Conservation (phyloP, 306 rosid species). For the Lablab purpureus region DNA sequence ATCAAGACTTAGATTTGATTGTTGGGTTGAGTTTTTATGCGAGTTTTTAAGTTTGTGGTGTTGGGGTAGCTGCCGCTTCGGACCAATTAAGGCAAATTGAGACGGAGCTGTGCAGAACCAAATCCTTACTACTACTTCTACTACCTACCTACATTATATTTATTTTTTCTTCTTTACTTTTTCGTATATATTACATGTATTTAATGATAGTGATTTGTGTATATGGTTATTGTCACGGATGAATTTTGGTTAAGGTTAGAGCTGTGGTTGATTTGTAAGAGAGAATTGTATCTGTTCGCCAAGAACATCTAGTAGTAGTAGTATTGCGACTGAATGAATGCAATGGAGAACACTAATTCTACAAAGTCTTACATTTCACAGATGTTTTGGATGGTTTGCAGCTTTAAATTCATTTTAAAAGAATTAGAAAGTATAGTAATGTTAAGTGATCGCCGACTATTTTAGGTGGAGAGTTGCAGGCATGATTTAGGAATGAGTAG, state of each 20-base stretch:
- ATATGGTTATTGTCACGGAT: conserved; percentile 44
- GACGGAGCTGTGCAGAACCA: conserved; percentile 64
- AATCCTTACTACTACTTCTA: conserved; percentile 40
- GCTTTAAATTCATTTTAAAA: neutral
- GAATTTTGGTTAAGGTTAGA: conserved; percentile 43
- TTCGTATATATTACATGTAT: conserved; percentile 53
- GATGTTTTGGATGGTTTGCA: neutral
- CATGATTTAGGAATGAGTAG: neutral
- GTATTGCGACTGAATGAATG: conserved; percentile 36
- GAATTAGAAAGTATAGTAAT: neutral
- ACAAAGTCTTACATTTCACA: too few relatives aligned
- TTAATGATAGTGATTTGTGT: conserved; percentile 45
- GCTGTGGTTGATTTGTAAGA: conserved; percentile 47
- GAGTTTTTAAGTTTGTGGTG: conserved; percentile 40
- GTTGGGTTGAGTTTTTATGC: conserved; percentile 33
- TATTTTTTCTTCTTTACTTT: conserved; percentile 25
- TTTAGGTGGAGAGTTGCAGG: neutral
- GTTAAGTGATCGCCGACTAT: neutral
- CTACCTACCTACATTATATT: conserved; percentile 40
- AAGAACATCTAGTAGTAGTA: conserved; percentile 13
- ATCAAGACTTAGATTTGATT: conserved; percentile 22
- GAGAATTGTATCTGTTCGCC: conserved; percentile 36
- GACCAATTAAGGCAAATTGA: conserved; percentile 47
- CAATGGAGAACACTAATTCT: conserved; percentile 30
- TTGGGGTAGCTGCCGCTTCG: conserved; percentile 65